Percentiles rank a stretch among this genome's conserved stretches.
phyloP scores from a whole-genome alignment of 1,284 basidiomycete genomes.

The Wallemia mellicola region DNA sequence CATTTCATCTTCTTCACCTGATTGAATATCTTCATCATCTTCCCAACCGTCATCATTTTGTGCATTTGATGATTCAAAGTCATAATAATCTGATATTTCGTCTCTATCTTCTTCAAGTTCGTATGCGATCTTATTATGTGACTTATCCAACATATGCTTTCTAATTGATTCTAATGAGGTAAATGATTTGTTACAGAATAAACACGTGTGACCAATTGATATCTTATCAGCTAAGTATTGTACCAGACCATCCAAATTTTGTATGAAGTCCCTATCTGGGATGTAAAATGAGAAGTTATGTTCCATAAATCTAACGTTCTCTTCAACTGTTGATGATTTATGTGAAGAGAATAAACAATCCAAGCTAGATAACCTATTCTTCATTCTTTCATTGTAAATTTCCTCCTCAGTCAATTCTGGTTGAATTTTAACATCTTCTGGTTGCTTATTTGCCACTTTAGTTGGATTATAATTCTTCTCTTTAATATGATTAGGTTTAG shows the following conservation, averaged over 20 bases:
- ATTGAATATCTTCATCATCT: slow-evolving; percentile 18
- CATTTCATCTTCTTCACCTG: slow-evolving; percentile 16
- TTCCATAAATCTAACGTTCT: slow-evolving; percentile 66
- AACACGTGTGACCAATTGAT: slow-evolving; percentile 67
- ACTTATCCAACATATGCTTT: slow-evolving; percentile 79
- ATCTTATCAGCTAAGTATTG: slow-evolving; percentile 78
- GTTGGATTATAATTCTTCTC: not conserved
- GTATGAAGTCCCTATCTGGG: slow-evolving; percentile 70
- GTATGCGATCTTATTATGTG: slow-evolving; percentile 87
- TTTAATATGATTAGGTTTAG: slow-evolving; percentile 2
- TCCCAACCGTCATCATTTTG: slow-evolving; percentile 26
- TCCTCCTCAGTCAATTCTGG: slow-evolving; percentile 26
- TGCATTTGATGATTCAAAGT: slow-evolving; percentile 36
- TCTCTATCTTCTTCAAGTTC: slow-evolving; percentile 47
- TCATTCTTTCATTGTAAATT: slow-evolving; percentile 27
- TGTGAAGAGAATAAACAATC: slow-evolving; percentile 59
- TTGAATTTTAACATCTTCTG: not conserved
- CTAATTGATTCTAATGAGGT: slow-evolving; percentile 50
- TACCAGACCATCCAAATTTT: slow-evolving; percentile 54
- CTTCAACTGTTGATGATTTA: slow-evolving; percentile 24
- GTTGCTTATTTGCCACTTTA: too few species aligned
- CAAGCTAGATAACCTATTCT: slow-evolving; percentile 14
- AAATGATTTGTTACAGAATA: slow-evolving; percentile 65
- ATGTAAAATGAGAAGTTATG: slow-evolving; percentile 73
- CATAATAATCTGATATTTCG: slow-evolving; percentile 78